phyloP scores from a whole-genome alignment of 2,329 filamentous ascomycete genomes.

The Botrytis fragariae region DNA sequence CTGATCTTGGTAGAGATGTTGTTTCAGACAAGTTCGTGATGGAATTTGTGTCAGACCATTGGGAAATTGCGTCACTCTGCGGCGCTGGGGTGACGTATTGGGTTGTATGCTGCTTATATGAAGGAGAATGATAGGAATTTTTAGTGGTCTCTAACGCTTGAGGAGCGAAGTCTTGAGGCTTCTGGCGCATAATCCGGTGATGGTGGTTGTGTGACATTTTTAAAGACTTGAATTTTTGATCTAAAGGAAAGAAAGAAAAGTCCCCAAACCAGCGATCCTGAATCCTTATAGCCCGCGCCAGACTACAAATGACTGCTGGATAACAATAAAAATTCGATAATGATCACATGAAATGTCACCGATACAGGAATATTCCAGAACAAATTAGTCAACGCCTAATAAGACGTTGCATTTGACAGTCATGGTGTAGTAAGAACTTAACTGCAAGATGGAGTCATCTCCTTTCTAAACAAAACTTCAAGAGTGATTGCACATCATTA shows the following conservation, averaged over 20 bases:
- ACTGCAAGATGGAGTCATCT: not conserved
- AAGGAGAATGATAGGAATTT: not conserved
- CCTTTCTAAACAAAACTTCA: not conserved
- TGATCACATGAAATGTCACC: not conserved
- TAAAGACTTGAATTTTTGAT: not conserved
- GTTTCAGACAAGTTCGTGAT: not conserved
- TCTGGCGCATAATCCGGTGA: too few species aligned
- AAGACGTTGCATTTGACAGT: not conserved
- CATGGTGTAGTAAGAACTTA: not conserved
- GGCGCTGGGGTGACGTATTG: not conserved
- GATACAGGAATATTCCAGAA: fast-evolving
- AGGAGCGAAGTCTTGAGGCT: not conserved
- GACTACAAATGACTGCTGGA: not conserved
- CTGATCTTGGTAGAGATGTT: not conserved
- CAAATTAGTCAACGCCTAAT: not conserved
- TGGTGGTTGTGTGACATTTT: too few species aligned
- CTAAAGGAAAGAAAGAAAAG: not conserved
- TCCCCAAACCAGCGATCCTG: not conserved
- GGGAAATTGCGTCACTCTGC: not conserved
- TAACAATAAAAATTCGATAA: not conserved
- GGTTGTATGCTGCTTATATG: not conserved
- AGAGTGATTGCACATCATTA: not conserved
- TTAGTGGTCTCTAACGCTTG: not conserved
- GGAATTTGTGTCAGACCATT: not conserved
- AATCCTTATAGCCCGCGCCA: not conserved